Evolutionary conservation across 768 basidiomycete species (phyloP).

Genomic region (Phylloporus arenicola): DNA sequence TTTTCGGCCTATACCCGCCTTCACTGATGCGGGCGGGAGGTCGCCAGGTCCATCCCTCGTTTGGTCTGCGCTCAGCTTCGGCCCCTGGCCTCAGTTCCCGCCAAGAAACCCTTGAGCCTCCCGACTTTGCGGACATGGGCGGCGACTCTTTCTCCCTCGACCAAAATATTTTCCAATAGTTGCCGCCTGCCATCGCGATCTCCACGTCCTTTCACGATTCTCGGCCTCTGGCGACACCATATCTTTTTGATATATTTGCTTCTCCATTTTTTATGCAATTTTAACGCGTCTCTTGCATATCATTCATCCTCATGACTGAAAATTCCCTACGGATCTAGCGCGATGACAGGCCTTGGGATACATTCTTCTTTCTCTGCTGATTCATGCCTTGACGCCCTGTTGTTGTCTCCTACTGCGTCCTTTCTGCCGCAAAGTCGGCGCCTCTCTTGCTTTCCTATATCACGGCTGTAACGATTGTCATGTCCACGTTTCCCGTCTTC

Average conservation of each 20-base stretch:
- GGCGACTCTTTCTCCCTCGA: slow-evolving; percentile 37
- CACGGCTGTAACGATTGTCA: slow-evolving; percentile 66
- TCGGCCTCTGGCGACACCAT: slow-evolving; percentile 26
- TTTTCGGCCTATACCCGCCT: slow-evolving; percentile 28
- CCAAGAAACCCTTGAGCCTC: slow-evolving; percentile 31
- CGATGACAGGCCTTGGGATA: slow-evolving; percentile 11
- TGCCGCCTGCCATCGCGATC: slow-evolving; percentile 8
- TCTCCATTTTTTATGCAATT: slow-evolving; percentile 28
- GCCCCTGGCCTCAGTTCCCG: slow-evolving; percentile 32
- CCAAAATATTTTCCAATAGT: slow-evolving; percentile 47
- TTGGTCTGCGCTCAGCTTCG: slow-evolving; percentile 41
- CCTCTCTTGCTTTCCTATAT: slow-evolving; percentile 14
- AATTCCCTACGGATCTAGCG: slow-evolving; percentile 15
- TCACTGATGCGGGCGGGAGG: slow-evolving; percentile 20
- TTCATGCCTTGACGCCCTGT: slow-evolving; percentile 24
- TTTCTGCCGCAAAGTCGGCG: slow-evolving; percentile 18
- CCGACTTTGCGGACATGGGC: slow-evolving; percentile 39
- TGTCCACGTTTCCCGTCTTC: slow-evolving; percentile 40
- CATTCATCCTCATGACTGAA: slow-evolving; percentile 23
- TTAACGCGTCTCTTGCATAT: slow-evolving; percentile 32
- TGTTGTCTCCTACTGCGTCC: slow-evolving; percentile 6
- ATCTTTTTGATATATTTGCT: slow-evolving; percentile 23
- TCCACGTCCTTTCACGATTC: slow-evolving; percentile 15
- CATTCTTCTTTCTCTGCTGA: slow-evolving; percentile 16
- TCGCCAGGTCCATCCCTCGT: slow-evolving; percentile 24